Evolutionary conservation across 1,284 basidiomycete species (phyloP).

Genomic region (Rhizoctonia solani): DNA sequence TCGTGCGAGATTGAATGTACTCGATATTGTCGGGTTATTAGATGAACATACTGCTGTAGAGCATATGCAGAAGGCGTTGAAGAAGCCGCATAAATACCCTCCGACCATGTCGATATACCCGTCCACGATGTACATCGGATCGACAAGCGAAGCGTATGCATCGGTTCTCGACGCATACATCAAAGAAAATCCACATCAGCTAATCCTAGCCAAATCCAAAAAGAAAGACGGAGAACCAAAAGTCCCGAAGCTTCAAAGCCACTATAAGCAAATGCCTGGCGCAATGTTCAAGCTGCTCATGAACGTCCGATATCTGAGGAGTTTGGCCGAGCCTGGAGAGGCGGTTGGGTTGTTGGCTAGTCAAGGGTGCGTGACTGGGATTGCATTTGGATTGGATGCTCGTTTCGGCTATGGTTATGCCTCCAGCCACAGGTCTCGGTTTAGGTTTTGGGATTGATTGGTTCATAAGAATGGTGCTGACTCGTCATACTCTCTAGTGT

Average conservation of each 20-base stretch:
- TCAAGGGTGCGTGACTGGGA: conserved; percentile 72
- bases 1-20: conserved; percentile 40
- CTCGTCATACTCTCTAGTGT: conserved; percentile 58
- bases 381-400: conserved; percentile 20
- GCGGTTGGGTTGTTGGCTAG: conserved; percentile 97
- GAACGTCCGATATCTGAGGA: conserved; percentile 90
- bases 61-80: conserved; percentile 92
- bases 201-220: conserved; percentile 73
- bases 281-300: conserved; percentile 79
- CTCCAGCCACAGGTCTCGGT: background rate
- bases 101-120: conserved; percentile 80
- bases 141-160: conserved; percentile 93
- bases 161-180: conserved; percentile 80
- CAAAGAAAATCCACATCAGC: conserved; percentile 74
- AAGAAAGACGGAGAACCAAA: conserved; percentile 47
- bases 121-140: conserved; percentile 83
- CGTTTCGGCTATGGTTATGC: background rate
- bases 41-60: conserved; percentile 69
- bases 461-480: conserved; percentile 1
- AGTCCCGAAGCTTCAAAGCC: conserved; percentile 43
- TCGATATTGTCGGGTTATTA: conserved; percentile 46
- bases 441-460: conserved; percentile 1
- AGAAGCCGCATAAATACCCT: conserved; percentile 67
- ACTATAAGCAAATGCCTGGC: conserved; percentile 56
- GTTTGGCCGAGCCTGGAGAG: conserved; percentile 95